Base-by-base conservation (phyloP, 2,329 filamentous ascomycete species). In the Microthyrium microscopicum region DNA sequence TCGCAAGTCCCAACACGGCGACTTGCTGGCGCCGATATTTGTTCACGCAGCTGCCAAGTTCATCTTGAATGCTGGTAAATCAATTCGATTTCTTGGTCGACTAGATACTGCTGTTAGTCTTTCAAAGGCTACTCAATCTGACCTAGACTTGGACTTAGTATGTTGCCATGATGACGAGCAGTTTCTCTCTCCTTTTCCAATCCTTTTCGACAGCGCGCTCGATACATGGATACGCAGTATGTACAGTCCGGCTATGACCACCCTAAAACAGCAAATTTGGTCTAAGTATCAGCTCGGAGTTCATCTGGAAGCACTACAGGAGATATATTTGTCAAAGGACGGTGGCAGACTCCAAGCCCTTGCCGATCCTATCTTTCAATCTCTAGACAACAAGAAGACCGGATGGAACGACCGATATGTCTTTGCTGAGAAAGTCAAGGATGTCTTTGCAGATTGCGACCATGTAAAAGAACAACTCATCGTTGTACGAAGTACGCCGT, bases 11-110 rank as follows among this genome's bases (percentile, higher is more conserved):
- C 52, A 64, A 3, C 60, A 71, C 26, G 72, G 74, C 12, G 55
- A 57, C 2, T 52, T 84, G 1, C 72, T 77, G 44, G 74, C 77
- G 0, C 85, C 87, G 0, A 64, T 58, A 3, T 94, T 93, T 42
- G 62, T 94, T 4, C 70, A 74, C 25, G 66, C 75, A 3, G 69
- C 75, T 2, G 72, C 71, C 1, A 57, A 61, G 17, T 78, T 74
- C 40, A 82, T 94, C 24, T 87, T 93, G 45, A 83, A 76, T 1
- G 76, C 82, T 2, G 87, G 87, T 1, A 94, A 94, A 54, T 91
- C 78, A 44, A 75, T 89, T 35, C 71, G 89, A 1, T 77, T 94
- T 28, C 57, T 94, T n/a, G 76, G 75, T 39, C 69, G 77, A 30
- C 61, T 93, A 8, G 70, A 20, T 36, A 12, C 18, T 25, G 21